phyloP scores from a whole-genome alignment of 192 early-diverging fungal genomes.

The Coemansia sp. region DNA sequence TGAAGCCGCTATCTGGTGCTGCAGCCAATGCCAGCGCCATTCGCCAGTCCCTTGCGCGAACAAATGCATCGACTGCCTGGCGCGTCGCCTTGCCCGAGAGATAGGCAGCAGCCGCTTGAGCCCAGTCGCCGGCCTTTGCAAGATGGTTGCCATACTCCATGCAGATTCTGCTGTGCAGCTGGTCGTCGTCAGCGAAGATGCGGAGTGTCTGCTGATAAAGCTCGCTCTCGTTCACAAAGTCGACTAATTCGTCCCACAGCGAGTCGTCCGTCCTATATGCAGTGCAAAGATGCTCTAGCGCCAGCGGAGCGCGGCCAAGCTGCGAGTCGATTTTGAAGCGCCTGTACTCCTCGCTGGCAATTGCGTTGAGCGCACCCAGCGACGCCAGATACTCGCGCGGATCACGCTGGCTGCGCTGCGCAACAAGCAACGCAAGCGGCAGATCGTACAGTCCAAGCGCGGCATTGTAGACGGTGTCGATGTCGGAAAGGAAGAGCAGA shows the following conservation, averaged over 20 bases:
- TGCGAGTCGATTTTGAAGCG: constrained; percentile 87
- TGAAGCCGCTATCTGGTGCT: background rate
- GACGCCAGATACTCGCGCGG: constrained; percentile 93
- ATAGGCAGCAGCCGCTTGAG: constrained; percentile 33
- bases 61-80: constrained; percentile 35
- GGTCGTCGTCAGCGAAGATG: constrained; percentile 53
- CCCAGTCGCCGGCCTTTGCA: constrained; percentile 56
- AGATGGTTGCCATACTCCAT: constrained; percentile 67
- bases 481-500: constrained; percentile 88
- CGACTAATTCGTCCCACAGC: constrained; percentile 53
- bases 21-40: constrained; percentile 36
- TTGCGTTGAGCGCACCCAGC: constrained; percentile 73
- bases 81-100: constrained; percentile 22
- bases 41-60: constrained; percentile 37
- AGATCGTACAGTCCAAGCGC: constrained; percentile 96
- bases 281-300: constrained; percentile 66
- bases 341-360: constrained; percentile 74
- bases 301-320: constrained; percentile 66
- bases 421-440: constrained; percentile 87
- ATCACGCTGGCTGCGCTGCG: constrained; percentile 96
- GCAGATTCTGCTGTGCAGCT: constrained; percentile 53
- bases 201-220: constrained; percentile 65
- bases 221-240: constrained; percentile 65
- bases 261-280: constrained; percentile 27
- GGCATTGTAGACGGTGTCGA: constrained; percentile 84